Conservation (phyloP, 139 green algal genomes). For the Desmodesmus armatus region DNA sequence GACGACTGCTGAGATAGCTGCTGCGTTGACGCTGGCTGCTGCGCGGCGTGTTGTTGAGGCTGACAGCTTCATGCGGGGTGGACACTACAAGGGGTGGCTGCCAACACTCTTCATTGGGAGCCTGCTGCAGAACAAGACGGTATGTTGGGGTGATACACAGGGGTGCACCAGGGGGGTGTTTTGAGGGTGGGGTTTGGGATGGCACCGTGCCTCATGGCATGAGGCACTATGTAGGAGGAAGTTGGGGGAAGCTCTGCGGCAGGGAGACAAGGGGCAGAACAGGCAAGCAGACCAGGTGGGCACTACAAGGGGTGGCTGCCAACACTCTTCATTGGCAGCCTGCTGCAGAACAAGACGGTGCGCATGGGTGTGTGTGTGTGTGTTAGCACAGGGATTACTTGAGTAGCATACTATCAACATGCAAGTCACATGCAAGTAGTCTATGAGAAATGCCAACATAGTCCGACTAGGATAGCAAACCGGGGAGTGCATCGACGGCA, state of each 20-base stretch:
- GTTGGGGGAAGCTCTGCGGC: no score
- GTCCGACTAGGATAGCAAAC: no score
- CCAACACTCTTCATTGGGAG: constrained; percentile 93
- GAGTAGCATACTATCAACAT: no score
- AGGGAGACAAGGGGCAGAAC: not conserved
- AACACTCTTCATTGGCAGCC: constrained; percentile 90
- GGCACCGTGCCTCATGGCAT: no score
- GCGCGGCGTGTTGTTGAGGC: constrained; percentile 93
- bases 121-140: constrained; percentile 69
- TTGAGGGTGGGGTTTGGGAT: no score
- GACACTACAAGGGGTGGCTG: constrained; percentile 97
- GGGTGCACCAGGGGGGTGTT: not conserved
- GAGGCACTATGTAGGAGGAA: no score
- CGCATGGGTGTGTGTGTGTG: not conserved
- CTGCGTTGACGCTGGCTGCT: constrained; percentile 92
- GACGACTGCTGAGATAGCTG: constrained; percentile 97
- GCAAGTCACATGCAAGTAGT: no score
- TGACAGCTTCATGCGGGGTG: constrained; percentile 96
- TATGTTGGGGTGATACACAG: not conserved
- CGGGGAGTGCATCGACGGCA: no score
- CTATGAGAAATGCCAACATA: no score
- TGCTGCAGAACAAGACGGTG: constrained; percentile 69
- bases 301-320: constrained; percentile 98
- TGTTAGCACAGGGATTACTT: no score
- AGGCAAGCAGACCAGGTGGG: constrained; percentile 51